Percentiles rank a stretch among this genome's conserved stretches.
These are phyloP conservation scores for Cyclaneusma minus DNA, from an alignment of 2,329 filamentous ascomycete species.

Conservation along the genomic window DNA sequence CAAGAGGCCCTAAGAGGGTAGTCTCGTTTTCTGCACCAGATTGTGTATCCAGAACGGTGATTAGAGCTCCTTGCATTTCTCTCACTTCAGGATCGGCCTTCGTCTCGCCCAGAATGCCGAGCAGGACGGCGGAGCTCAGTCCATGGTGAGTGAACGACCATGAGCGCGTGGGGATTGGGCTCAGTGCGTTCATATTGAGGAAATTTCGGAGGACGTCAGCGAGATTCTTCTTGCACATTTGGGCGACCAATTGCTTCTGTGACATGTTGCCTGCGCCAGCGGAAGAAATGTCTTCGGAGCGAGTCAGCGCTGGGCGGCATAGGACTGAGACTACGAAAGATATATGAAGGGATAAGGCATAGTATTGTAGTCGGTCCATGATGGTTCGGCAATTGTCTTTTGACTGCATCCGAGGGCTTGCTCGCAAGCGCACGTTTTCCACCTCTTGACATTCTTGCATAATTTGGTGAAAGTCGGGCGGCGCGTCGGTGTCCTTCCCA, in stretches of 20 bases:
- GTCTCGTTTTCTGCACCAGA: constrained; percentile 35
- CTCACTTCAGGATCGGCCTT: constrained; percentile 47
- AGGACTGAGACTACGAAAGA: constrained; percentile 50
- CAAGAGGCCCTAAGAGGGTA: constrained; percentile 44
- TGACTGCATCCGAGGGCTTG: constrained; percentile 35
- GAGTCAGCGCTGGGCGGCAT: constrained; percentile 44
- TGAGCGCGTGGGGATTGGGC: constrained; percentile 48
- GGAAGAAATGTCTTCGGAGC: constrained; percentile 24
- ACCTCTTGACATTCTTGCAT: constrained; percentile 38
- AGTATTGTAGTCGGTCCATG: constrained; percentile 46
- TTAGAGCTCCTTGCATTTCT: constrained; percentile 47
- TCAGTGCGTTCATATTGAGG: constrained; percentile 51
- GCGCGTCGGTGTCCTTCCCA: constrained; percentile 15
- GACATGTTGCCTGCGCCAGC: constrained; percentile 31
- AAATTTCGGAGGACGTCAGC: constrained; percentile 55
- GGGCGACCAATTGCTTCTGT: constrained; percentile 38
- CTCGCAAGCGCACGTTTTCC: constrained; percentile 24
- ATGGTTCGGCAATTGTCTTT: constrained; percentile 50
- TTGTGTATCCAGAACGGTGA: constrained; percentile 31
- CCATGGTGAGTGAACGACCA: constrained; percentile 57
- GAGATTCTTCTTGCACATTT: constrained; percentile 44
- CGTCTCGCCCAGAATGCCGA: constrained; percentile 47
- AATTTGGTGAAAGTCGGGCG: constrained; percentile 26
- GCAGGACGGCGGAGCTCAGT: constrained; percentile 46
- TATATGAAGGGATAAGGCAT: constrained; percentile 47